Percentiles rank a stretch among this genome's conserved stretches.
Conservation (phyloP, 192 early-diverging fungal species). For the Backusella circina region DNA sequence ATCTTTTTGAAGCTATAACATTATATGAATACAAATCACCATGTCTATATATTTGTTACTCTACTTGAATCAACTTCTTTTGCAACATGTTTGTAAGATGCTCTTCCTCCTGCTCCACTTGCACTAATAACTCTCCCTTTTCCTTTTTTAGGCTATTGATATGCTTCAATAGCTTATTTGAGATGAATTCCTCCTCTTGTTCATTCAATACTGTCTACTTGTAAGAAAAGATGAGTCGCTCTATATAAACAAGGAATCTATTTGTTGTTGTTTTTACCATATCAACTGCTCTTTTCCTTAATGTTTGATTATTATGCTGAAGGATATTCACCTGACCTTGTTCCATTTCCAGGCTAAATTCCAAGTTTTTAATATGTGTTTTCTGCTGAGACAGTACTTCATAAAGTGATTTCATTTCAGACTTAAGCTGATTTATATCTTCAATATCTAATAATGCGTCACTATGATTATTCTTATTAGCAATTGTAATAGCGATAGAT, state of each 20-base stretch:
- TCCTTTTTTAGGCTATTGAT: slow-evolving; percentile 76
- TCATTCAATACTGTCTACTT: slow-evolving; percentile 50
- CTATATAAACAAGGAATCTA: no score
- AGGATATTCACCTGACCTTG: slow-evolving; percentile 60
- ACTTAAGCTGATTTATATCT: neutral
- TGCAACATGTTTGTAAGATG: slow-evolving; percentile 76
- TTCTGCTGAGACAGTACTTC: slow-evolving; percentile 27
- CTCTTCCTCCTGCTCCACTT: slow-evolving; percentile 82
- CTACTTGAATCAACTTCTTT: slow-evolving; percentile 63
- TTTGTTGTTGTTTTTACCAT: no score
- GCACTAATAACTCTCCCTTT: slow-evolving; percentile 69
- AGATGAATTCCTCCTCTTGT: slow-evolving; percentile 74
- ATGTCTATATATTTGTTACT: neutral
- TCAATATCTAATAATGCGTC: neutral
- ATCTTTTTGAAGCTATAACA: slow-evolving; percentile 71
- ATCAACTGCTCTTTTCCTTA: slow-evolving; percentile 53
- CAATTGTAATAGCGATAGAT: neutral
- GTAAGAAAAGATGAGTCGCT: neutral
- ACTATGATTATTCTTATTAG: neutral
- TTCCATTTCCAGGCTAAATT: slow-evolving; percentile 66
- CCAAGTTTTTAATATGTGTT: slow-evolving; percentile 49
- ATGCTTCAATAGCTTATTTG: slow-evolving; percentile 69
- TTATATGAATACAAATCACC: neutral
- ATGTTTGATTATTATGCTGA: slow-evolving; percentile 53
- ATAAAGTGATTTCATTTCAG: slow-evolving; percentile 7